A percentile compares a stretch with the other conserved stretches of the same genome.
Evolutionary conservation across 805 yeast species (phyloP).

Genomic region (Dipodascopsis tothii): DNA sequence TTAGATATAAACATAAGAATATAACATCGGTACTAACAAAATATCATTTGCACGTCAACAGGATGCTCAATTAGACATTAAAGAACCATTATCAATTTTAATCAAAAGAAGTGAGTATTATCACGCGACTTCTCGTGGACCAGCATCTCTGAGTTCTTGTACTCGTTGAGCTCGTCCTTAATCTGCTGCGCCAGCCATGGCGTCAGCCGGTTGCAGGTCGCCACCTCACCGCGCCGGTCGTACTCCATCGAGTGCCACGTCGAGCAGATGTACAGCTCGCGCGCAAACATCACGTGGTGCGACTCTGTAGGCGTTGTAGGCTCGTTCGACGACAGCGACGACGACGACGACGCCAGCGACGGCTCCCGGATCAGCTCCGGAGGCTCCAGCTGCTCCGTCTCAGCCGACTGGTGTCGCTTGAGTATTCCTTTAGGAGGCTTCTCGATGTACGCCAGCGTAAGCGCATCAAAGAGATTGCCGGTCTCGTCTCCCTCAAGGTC

Average conservation of each 20-base stretch:
- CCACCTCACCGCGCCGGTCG: conserved; percentile 86
- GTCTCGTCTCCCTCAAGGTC: too few relatives aligned
- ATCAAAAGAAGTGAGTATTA: conserved; percentile 73
- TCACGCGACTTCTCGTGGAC: conserved; percentile 72
- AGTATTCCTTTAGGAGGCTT: too few relatives aligned
- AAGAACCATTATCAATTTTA: too few relatives aligned
- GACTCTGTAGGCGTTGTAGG: conserved; percentile 1
- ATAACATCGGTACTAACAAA: too few relatives aligned
- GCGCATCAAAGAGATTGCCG: too few relatives aligned
- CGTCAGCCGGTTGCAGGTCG: conserved; percentile 86
- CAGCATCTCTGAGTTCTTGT: conserved; percentile 67
- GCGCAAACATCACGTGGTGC: conserved; percentile 54
- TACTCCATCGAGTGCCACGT: conserved; percentile 78
- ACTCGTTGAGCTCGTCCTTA: conserved; percentile 71
- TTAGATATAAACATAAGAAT: too few relatives aligned
- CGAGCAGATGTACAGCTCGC: conserved; percentile 74
- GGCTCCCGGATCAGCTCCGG: conserved; percentile 12
- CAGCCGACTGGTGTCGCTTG: neutral
- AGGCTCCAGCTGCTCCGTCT: neutral
- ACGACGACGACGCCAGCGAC: conserved; percentile 8
- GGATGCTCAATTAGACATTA: too few relatives aligned
- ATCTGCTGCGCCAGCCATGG: conserved; percentile 81
- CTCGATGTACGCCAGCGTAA: too few relatives aligned
- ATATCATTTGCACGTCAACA: too few relatives aligned
- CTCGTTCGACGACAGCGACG: conserved; percentile 7